phyloP scores from a whole-genome alignment of 768 basidiomycete species.

The Dendrothele bispora region DNA sequence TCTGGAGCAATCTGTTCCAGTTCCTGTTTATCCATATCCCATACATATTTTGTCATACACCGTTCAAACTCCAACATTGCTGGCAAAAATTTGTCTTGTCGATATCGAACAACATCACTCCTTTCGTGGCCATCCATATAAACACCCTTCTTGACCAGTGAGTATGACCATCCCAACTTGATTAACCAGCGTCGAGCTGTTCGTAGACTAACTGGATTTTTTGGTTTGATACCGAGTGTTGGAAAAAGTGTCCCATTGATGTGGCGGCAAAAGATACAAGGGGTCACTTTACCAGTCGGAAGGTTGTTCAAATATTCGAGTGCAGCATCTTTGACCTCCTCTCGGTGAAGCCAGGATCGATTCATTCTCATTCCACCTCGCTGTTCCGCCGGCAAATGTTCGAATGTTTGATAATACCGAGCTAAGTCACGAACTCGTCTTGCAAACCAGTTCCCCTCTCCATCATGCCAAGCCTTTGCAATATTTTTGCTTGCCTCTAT shows the following conservation, averaged over 20 bases:
- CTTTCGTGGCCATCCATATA: slow-evolving; percentile 18
- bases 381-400: slow-evolving; percentile 12
- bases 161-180: slow-evolving; percentile 14
- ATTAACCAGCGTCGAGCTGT: slow-evolving; percentile 8
- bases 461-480: slow-evolving; percentile 19
- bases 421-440: slow-evolving; percentile 12
- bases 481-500: slow-evolving; percentile 16
- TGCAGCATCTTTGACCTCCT: not conserved
- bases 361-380: slow-evolving; percentile 1
- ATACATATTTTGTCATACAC: slow-evolving; percentile 20
- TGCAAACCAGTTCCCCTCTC: slow-evolving; percentile 14
- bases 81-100: slow-evolving; percentile 4
- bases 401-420: slow-evolving; percentile 17
- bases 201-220: slow-evolving; percentile 1
- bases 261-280: not conserved
- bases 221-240: slow-evolving; percentile 8
- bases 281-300: not conserved
- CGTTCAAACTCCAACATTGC: slow-evolving; percentile 11
- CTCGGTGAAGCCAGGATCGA: slow-evolving; percentile 1
- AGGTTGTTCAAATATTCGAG: not conserved
- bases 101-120: slow-evolving; percentile 6
- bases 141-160: slow-evolving; percentile 5
- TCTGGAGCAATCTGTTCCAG: slow-evolving; percentile 16
- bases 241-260: not conserved
- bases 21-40: no score